A percentile compares a stretch with the other conserved stretches of the same genome.
These are phyloP conservation scores for Cercophora sp. DNA, from an alignment of 495 filamentous ascomycete genomes.

Conservation along the genomic window DNA sequence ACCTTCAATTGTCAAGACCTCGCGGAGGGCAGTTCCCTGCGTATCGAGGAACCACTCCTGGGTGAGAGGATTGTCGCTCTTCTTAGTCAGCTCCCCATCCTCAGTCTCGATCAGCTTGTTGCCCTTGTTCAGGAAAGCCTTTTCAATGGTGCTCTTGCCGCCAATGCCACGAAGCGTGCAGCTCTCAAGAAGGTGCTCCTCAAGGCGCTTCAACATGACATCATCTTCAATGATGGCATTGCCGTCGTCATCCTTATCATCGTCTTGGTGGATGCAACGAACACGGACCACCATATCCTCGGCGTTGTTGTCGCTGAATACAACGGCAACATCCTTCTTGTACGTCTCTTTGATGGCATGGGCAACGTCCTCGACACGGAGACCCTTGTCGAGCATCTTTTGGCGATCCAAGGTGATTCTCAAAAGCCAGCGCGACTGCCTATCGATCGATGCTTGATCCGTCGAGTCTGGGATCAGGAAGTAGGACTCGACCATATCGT, in stretches of 20 bases:
- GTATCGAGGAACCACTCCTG: constrained; percentile 96
- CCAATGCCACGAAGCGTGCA: constrained; percentile 84
- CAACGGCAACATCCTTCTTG: constrained; percentile 79
- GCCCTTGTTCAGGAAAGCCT: constrained; percentile 88
- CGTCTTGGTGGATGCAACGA: constrained; percentile 65
- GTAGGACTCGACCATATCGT: constrained; percentile 94
- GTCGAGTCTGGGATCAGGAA: constrained; percentile 79
- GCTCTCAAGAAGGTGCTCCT: constrained; percentile 84
- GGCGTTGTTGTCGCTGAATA: constrained; percentile 97
- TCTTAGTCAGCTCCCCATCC: constrained; percentile 65
- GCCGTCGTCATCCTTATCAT: constrained; percentile 72
- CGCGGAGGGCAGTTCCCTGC: constrained; percentile 75
- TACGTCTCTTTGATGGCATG: constrained; percentile 81
- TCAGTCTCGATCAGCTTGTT: constrained; percentile 55
- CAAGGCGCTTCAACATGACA: constrained; percentile 81
- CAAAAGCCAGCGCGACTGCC: constrained; percentile 90
- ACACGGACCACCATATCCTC: constrained; percentile 93
- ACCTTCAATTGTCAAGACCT: constrained; percentile 79
- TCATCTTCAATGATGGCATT: constrained; percentile 80
- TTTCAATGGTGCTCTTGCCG: constrained; percentile 79
- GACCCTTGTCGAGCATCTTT: constrained; percentile 89
- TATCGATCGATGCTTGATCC: constrained; percentile 72
- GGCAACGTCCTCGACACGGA: constrained; percentile 92
- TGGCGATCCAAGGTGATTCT: constrained; percentile 90
- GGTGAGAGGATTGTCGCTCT: constrained; percentile 58